Evolutionary conservation across 768 basidiomycete species (phyloP), one percentile per base, ranked within the genome.

Genomic region (Trametes cingulata): DNA sequence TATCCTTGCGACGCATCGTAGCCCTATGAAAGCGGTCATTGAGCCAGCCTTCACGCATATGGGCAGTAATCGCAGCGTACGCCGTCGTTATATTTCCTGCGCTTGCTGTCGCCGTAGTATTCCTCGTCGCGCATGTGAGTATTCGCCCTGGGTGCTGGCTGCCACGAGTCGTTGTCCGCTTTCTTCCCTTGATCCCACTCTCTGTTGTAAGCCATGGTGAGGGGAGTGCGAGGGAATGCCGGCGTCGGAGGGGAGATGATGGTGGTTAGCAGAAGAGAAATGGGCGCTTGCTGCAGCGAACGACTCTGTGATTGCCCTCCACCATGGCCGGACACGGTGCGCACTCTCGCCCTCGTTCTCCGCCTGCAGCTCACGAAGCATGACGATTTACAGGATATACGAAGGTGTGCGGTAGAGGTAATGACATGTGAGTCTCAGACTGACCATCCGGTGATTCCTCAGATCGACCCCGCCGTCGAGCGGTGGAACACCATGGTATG

Each of bases 181-280:
- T 85, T 82, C 74, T 91, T 92, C 52, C 90, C 91, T 73, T 81
- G 82, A 76, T 92, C 90, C 91, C 92, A 93, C 78, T 93, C 90
- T 64, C 92, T 85, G 75, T 88, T 88, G 65, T 87, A 84, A 50
- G 87, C 80, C 89, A 91, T 90, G 14, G n/a, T 19, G 55, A 43
- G 64, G 53, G 58, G 37, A 39, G 41, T 35, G 41, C 37, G 52
- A 47, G 29, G 40, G 35, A 36, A 40, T 25, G 46, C 33, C 42
- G 54, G 53, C 58, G 65, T 62, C 51, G 56, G 59, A 70, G 66
- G 63, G 50, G 43, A 51, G 62, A 45, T 55, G 65, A 56, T 68
- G 61, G 60, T 63, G 60, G 65, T 60, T 25, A 48, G 57, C 62
- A 60, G 63, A 57, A 57, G 54, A 72, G 71, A 27, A 55, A 36